Evolutionary conservation across 148 eudicot genomes (phyloP).

Genomic region (Pouteria glomerata): DNA sequence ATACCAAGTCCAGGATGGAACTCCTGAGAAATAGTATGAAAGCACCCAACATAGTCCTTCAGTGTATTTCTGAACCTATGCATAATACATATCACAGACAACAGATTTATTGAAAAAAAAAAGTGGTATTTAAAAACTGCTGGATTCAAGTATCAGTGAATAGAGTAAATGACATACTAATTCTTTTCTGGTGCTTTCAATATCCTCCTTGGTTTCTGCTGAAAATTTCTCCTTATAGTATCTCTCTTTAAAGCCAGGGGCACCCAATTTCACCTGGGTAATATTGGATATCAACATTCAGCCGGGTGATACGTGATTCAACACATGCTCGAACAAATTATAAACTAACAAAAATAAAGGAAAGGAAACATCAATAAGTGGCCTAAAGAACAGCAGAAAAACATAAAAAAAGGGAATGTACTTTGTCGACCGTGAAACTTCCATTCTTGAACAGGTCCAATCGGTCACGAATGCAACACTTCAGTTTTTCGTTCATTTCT

Average conservation of each 20-base stretch:
- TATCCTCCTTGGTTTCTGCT: no score
- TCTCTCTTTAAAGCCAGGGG: constrained; percentile 30
- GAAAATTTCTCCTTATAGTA: constrained; percentile 34
- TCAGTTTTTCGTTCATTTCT: constrained; percentile 28
- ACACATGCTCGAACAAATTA: no score
- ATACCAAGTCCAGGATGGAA: constrained; percentile 45
- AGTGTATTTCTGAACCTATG: constrained; percentile 41
- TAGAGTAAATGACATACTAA: constrained; percentile 26
- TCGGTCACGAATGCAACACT: background rate
- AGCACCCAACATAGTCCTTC: constrained; percentile 50
- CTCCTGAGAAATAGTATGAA: no score
- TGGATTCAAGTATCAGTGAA: no score
- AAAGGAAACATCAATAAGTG: no score
- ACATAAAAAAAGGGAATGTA: background rate
- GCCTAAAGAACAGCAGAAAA: background rate
- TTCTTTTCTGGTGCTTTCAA: constrained; percentile 19
- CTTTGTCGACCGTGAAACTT: constrained; percentile 23
- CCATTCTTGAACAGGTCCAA: constrained; percentile 28
- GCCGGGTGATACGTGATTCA: no score
- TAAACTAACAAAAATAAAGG: no score
- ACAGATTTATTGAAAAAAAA: background rate
- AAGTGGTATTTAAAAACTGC: background rate
- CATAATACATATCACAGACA: background rate
- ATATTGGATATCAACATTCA: background rate
- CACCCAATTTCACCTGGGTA: constrained; percentile 29